Evolutionary conservation across 2,329 filamentous ascomycete species (phyloP), one percentile per base, ranked within the genome.

Genomic region (Pseudocercospora pini-densiflorae): DNA sequence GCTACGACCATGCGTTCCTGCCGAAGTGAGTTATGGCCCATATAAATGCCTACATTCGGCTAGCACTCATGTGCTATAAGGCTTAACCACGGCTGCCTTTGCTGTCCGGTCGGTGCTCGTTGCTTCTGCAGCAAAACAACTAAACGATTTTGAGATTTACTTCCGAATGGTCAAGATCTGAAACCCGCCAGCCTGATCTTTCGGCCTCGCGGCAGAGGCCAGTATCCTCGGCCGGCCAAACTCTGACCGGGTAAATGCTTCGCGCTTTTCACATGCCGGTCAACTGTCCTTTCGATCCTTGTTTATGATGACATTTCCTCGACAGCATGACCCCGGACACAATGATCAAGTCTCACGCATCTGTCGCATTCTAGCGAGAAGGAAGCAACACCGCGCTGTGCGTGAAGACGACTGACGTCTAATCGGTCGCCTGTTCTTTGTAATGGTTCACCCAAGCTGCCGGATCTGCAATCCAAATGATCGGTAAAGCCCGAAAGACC

Each of bases 391-490:
- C 10, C 45, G 23, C 45, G 45, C 45, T 24, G 45, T 21, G 45
- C n/a, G 45, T 24, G 33, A 40, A 31, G 33, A 9, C 55, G n/a
- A 58, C 55, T 59, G 55, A 59, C 55, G 55, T 59, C 27, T 21
- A 59, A 19, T 23, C 31, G 55, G 2, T 45, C 55, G 31, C 29
- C 31, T 45, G 55, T 59, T 59, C 55, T 59, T 59, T 59, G 31
- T 59, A 45, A 40, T 59, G 23, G 33, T 59, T 59, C 31, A 27
- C 21, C 55, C 55, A 45, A 59, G 31, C 40, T 59, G 55, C 55
- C 55, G 55, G 55, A 59, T 59, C 55, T 59, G 55, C 55, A 43
- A 59, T 21, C 55, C 31, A 40, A 43, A 24, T 36, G 55, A 43
- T 43, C 55, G 55, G 54, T 29, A 57, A 40, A 29, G 24, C 2